These are phyloP conservation scores for Boletellus dicymbophilus DNA, from an alignment of 1,284 basidiomycete genomes.

Conservation along the genomic window DNA sequence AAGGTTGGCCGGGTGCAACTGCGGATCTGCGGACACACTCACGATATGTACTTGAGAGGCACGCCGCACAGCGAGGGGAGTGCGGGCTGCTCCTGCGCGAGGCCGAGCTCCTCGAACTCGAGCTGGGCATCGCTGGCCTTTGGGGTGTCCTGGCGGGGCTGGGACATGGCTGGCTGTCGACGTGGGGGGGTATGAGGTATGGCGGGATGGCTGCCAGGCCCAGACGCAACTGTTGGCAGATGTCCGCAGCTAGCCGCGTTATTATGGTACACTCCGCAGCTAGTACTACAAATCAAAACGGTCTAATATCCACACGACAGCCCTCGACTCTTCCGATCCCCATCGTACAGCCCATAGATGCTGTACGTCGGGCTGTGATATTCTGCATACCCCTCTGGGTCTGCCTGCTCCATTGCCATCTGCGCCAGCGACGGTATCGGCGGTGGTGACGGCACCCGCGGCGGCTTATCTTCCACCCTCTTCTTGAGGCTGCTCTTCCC, in stretches of 20 bases:
- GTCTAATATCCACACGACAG: slow-evolving; percentile 29
- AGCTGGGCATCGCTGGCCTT: slow-evolving; percentile 41
- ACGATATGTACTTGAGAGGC: slow-evolving; percentile 83
- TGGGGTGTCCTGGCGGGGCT: slow-evolving; percentile 24
- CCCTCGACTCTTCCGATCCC: slow-evolving; percentile 56
- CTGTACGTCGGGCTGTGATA: slow-evolving; percentile 82
- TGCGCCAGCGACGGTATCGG: slow-evolving; percentile 72
- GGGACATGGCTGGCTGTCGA: no score
- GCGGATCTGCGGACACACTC: slow-evolving; percentile 36
- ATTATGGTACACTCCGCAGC: slow-evolving; percentile 28
- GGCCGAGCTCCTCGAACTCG: slow-evolving; percentile 52
- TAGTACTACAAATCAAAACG: slow-evolving; percentile 33
- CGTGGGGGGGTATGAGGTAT: slow-evolving; percentile 21
- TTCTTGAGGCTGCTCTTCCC: slow-evolving; percentile 28
- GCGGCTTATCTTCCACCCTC: slow-evolving; percentile 60
- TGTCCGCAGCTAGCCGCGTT: slow-evolving; percentile 18
- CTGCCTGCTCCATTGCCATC: slow-evolving; percentile 68
- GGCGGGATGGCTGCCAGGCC: slow-evolving; percentile 9
- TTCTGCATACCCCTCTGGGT: slow-evolving; percentile 59
- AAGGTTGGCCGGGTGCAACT: slow-evolving; percentile 2
- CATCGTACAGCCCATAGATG: slow-evolving; percentile 72
- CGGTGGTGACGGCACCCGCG: slow-evolving; percentile 75
- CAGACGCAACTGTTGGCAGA: no score
- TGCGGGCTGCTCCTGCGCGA: slow-evolving; percentile 40
- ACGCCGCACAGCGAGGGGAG: slow-evolving; percentile 66